Evolutionary conservation across 495 filamentous ascomycete genomes (phyloP).

Genomic region (Hypoxylon trugodes): DNA sequence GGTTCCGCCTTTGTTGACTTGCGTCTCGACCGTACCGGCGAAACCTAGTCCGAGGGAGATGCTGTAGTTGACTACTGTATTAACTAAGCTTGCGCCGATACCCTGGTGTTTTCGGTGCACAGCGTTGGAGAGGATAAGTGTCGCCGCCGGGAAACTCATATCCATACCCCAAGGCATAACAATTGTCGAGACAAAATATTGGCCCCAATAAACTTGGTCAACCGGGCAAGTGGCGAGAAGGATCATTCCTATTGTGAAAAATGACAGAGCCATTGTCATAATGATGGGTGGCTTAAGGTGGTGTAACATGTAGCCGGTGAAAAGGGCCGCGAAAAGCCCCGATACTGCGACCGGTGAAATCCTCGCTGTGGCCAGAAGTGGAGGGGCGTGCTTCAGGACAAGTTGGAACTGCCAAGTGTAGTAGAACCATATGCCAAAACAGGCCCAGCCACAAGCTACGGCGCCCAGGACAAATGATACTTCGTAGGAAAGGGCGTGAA

Average conservation of each 20-base stretch:
- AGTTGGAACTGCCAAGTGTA: constrained; percentile 65
- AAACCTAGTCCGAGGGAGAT: constrained; percentile 58
- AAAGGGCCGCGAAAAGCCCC: constrained; percentile 59
- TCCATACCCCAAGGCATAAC: constrained; percentile 66
- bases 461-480: constrained; percentile 63
- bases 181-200: constrained; percentile 56
- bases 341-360: constrained; percentile 54
- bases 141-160: constrained; percentile 51
- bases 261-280: constrained; percentile 59
- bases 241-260: constrained; percentile 55
- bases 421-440: constrained; percentile 68
- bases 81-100: constrained; percentile 53
- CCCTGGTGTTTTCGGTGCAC: constrained; percentile 54
- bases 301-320: constrained; percentile 57
- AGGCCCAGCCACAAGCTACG: constrained; percentile 66
- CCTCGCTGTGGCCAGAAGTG: constrained; percentile 58
- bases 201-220: constrained; percentile 55
- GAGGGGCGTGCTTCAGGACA: constrained; percentile 52
- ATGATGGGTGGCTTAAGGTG: constrained; percentile 52
- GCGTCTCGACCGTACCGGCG: constrained; percentile 55
- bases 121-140: constrained; percentile 52
- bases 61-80: constrained; percentile 55
- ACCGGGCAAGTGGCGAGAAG: constrained; percentile 59
- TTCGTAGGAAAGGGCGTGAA: constrained; percentile 57
- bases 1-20: constrained; percentile 46